Base-by-base conservation (phyloP, 2,329 filamentous ascomycete genomes). In the Penicillium fuscoglaucum region DNA sequence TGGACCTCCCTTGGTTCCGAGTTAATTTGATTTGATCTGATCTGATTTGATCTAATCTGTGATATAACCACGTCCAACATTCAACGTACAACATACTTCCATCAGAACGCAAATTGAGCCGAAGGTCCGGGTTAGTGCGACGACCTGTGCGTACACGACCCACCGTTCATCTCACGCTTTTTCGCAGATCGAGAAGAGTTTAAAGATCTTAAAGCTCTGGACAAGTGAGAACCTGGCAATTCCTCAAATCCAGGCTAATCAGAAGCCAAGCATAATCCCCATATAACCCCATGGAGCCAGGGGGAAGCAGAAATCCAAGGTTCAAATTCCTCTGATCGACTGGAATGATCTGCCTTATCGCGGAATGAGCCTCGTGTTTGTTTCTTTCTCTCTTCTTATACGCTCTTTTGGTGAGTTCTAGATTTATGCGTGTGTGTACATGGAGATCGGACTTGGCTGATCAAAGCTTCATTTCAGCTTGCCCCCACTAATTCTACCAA, bases 281-380 rank as follows among this genome's bases (percentile, higher is more conserved):
- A 29, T 17, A 28, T 21, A 24, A 19, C 21, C 43, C 19, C n/a
- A 52, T 41, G 50, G 21, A 55, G 45, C 45, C 35, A 55, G 33
- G 52, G 52, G 52, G 13, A 33, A 33, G 31, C 31, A 33, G 31
- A 33, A 33, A 54, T 31, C 37, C 35, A 48, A 53, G 49, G 49
- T 54, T 44, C 50, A 48, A 39, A 59, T 59, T 56, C 57, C 52
- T 44, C 46, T 12, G 57, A 56, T 56, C 52, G 21, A 31, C 48
- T 47, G 50, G 57, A 59, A 59, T 59, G 57, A 59, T 57, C 53
- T 47, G 43, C 37, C 54, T 59, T 51, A 52, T 43, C 37, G 57
- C 47, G 53, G 47, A 48, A 47, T 57, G 57, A 57, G 47, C 51
- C 28, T 49, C 19, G 26, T 51, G 39, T 55, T 59, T 52, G 28